Evolutionary conservation across 2,329 filamentous ascomycete species (phyloP).

Genomic region (Thermomyces lanuginosus): DNA sequence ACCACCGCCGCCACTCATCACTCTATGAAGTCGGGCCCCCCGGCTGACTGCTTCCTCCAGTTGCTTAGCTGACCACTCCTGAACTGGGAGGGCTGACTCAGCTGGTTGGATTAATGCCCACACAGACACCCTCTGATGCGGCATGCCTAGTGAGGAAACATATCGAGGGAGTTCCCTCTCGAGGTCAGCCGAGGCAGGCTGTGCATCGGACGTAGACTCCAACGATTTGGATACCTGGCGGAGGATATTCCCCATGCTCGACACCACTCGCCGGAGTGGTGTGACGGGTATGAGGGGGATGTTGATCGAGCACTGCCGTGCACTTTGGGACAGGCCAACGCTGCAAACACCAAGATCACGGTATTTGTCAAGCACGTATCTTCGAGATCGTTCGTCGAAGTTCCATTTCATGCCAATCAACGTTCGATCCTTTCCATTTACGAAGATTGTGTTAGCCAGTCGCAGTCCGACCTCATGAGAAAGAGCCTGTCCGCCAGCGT

Average conservation of each 20-base stretch:
- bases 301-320: slow-evolving; percentile 10
- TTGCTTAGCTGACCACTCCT: slow-evolving; percentile 7
- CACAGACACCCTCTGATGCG: slow-evolving; percentile 23
- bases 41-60: slow-evolving; percentile 14
- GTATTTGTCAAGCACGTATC: slow-evolving; percentile 12
- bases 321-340: slow-evolving; percentile 9
- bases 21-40: slow-evolving; percentile 25
- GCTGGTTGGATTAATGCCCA: slow-evolving; percentile 25
- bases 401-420: slow-evolving; percentile 22
- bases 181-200: slow-evolving; percentile 26
- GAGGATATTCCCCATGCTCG: slow-evolving; percentile 29
- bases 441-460: slow-evolving; percentile 27
- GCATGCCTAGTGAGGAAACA: slow-evolving; percentile 21
- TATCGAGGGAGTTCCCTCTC: slow-evolving; percentile 27
- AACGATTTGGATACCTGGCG: slow-evolving; percentile 22
- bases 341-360: slow-evolving; percentile 18
- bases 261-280: slow-evolving; percentile 20
- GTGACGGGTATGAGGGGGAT: slow-evolving; percentile 23
- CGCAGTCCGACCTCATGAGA: slow-evolving; percentile 22
- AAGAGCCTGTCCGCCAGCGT: slow-evolving; percentile 1
- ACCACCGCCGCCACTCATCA: slow-evolving; percentile 29
- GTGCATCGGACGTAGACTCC: slow-evolving; percentile 13
- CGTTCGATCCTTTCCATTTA: slow-evolving; percentile 26
- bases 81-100: slow-evolving; percentile 6
- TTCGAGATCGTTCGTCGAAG: slow-evolving; percentile 10